Percentiles rank a stretch among this genome's conserved stretches.
These are phyloP conservation scores for Mycogone perniciosa DNA, from an alignment of 2,329 filamentous ascomycete genomes.

Conservation along the genomic window DNA sequence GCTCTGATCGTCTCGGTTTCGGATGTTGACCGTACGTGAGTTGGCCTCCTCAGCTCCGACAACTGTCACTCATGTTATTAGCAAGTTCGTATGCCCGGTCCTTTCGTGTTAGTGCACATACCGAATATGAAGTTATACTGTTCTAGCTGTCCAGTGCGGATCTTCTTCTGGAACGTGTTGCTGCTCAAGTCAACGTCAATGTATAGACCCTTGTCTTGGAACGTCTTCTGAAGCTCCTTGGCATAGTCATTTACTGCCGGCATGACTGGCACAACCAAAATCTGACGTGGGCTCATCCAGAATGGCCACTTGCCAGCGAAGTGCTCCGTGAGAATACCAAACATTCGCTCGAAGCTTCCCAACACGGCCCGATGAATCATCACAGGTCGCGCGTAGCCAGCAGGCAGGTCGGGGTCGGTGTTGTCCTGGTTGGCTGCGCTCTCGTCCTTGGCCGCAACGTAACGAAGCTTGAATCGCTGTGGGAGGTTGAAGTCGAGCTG, in stretches of 20 bases:
- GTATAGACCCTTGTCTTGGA: conserved; percentile 62
- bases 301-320: conserved; percentile 86
- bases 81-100: neutral
- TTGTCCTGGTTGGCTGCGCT: conserved; percentile 36
- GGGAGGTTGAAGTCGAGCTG: conserved; percentile 85
- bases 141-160: conserved; percentile 70
- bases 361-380: conserved; percentile 82
- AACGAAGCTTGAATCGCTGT: conserved; percentile 35
- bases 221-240: conserved; percentile 62
- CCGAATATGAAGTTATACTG: conserved; percentile 82
- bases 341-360: conserved; percentile 60
- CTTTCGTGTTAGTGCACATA: conserved; percentile 29
- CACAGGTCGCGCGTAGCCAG: conserved; percentile 71
- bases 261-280: conserved; percentile 55
- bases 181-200: conserved; percentile 53
- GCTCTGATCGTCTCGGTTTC: conserved; percentile 57
- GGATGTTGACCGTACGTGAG: conserved; percentile 55
- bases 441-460: conserved; percentile 47
- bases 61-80: conserved; percentile 32
- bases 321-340: conserved; percentile 76
- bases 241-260: conserved; percentile 76
- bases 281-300: conserved; percentile 79
- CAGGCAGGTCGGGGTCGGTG: conserved; percentile 46
- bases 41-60: conserved; percentile 57
- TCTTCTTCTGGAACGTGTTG: conserved; percentile 87